Evolutionary conservation across 106 monocot species (phyloP), one percentile per base, ranked within the genome.

Genomic region (Hemerocallis citrina): DNA sequence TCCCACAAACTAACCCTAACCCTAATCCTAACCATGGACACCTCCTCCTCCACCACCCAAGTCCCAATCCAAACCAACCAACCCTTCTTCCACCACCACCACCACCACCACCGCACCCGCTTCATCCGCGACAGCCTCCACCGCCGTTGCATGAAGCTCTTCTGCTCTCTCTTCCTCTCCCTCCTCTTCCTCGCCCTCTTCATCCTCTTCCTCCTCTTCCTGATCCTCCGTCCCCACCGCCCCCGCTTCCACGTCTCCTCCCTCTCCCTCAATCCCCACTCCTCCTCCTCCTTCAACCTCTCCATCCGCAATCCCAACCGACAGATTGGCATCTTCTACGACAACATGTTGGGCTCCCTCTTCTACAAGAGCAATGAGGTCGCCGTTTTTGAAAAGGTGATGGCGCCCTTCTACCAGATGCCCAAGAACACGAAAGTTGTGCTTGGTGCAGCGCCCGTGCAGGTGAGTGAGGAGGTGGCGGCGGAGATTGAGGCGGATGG

Each of bases 211-310:
- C 1, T 78, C 57, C 27, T 78, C 32, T 68, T 62, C 50, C 78
- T 78, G 68, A 49, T 58, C 40, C 57, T 78, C 68, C 78, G 72
- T 17, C 78, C 78, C 63, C 77, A 77, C 71, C 77, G 77, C 52
- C 77, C 78, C 35, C 72, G 67, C 54, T 77, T 77, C 77, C 67
- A 73, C 72, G 22, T 73, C 43, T 32, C 34, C 56, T 42, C 42
- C 69, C 65, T 69, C 73, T 64, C 64, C 73, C 39, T 35, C 20
- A 8, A 34, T 30, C 56, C 51, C 57, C 22, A 51, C 57, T 32
- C 51, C 28, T 4, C 64, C 8, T 23, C 62, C 59, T 64, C 48
- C 38, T 67, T 74, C 59, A 25, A 49, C 33, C 34, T 74, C 63
- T 42, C 68, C 36, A 41, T 50, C 39, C 79, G 74, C 2, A 79